A percentile compares a stretch with the other conserved stretches of the same genome.
Conservation (phyloP, 2,329 filamentous ascomycete genomes). For the Endothia cerciana region DNA sequence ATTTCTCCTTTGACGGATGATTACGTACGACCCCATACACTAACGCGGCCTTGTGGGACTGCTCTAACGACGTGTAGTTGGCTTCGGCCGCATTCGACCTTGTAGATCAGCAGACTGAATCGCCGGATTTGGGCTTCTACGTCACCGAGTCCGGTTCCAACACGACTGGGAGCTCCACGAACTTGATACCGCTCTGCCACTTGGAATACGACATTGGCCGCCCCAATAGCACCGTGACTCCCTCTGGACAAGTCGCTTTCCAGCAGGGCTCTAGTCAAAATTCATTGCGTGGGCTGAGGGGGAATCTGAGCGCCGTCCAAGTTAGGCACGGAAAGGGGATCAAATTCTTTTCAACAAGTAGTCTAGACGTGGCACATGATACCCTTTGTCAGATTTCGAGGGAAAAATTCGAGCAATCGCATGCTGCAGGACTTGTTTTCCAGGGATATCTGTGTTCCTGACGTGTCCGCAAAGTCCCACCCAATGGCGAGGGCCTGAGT, state of each 20-base stretch:
- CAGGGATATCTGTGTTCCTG: neutral
- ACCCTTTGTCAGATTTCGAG: no score
- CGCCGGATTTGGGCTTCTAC: slow-evolving; percentile 23
- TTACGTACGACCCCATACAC: slow-evolving; percentile 5
- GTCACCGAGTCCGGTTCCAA: slow-evolving; percentile 15
- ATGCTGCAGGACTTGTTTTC: neutral
- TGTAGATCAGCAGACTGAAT: slow-evolving; percentile 23
- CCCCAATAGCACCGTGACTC: slow-evolving; percentile 3
- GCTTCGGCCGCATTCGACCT: slow-evolving; percentile 19
- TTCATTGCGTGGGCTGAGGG: slow-evolving; percentile 17
- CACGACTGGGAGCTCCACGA: neutral
- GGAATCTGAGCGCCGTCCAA: slow-evolving; percentile 9
- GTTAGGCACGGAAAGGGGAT: slow-evolving; percentile 11
- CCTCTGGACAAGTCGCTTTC: slow-evolving; percentile 8
- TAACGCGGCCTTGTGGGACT: neutral
- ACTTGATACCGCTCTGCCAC: slow-evolving; percentile 22
- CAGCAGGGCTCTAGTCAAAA: slow-evolving; percentile 19
- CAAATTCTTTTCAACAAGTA: slow-evolving; percentile 23
- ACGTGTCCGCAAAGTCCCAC: neutral
- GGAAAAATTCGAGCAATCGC: neutral
- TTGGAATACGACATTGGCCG: slow-evolving; percentile 18
- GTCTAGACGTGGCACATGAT: neutral
- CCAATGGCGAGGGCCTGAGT: neutral
- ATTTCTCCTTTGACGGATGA: slow-evolving; percentile 22
- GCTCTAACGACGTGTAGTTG: neutral